A percentile compares a stretch with the other conserved stretches of the same genome.
Conservation (phyloP, 1,284 basidiomycete genomes). For the Ustilago tritici region DNA sequence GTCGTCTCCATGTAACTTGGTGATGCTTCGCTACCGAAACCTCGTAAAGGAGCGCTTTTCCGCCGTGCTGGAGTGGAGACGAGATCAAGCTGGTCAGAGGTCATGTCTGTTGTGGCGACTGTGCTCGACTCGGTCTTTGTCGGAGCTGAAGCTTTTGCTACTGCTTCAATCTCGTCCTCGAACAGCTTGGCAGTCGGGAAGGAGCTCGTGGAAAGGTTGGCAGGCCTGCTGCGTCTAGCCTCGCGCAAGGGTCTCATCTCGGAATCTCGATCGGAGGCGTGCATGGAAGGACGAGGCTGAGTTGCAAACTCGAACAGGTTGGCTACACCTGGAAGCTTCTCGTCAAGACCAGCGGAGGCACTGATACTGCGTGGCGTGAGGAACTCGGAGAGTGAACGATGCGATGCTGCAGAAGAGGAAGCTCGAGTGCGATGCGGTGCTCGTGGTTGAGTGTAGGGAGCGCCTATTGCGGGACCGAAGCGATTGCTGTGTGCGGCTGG, state of each 20-base stretch:
- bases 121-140: background rate
- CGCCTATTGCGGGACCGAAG: background rate
- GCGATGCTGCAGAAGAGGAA: constrained; percentile 46
- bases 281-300: constrained; percentile 46
- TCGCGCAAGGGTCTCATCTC: constrained; percentile 39
- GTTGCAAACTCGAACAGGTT: constrained; percentile 58
- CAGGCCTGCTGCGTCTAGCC: constrained; percentile 36
- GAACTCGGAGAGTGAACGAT: constrained; percentile 47
- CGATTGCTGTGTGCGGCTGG: background rate
- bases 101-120: constrained; percentile 4
- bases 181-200: constrained; percentile 51
- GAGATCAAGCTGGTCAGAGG: constrained; percentile 14
- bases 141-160: constrained; percentile 22
- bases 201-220: constrained; percentile 38
- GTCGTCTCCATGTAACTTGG: constrained; percentile 25
- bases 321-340: constrained; percentile 48
- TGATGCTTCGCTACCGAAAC: constrained; percentile 11
- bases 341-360: constrained; percentile 46
- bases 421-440: constrained; percentile 39
- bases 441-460: constrained; percentile 16
- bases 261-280: constrained; percentile 21
- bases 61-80: constrained; percentile 37
- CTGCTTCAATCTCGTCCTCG: constrained; percentile 47
- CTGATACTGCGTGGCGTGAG: constrained; percentile 54
- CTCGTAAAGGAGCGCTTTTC: constrained; percentile 9